phyloP scores from a whole-genome alignment of 192 early-diverging fungal species.

The Coemansia sp. region DNA sequence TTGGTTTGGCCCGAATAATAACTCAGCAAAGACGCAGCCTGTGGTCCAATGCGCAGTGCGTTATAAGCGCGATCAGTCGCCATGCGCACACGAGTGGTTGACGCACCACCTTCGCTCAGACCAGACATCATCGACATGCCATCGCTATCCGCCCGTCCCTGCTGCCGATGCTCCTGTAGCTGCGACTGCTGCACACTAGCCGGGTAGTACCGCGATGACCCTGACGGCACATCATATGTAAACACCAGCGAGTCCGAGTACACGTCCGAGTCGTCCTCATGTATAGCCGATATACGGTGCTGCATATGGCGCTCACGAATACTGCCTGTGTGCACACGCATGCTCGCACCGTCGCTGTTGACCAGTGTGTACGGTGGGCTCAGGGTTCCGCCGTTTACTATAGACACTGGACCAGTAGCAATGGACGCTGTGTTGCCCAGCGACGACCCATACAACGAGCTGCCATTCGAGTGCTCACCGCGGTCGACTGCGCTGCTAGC shows the following conservation, averaged over 20 bases:
- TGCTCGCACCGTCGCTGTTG: conserved; percentile 49
- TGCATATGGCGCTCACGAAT: conserved; percentile 50
- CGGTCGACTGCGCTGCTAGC: not conserved
- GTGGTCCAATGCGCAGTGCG: conserved; percentile 32
- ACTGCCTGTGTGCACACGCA: conserved; percentile 51
- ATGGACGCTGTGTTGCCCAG: not conserved
- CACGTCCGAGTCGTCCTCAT: conserved; percentile 41
- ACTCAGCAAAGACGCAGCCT: conserved; percentile 19
- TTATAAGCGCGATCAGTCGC: conserved; percentile 46
- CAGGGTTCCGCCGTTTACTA: conserved; percentile 13
- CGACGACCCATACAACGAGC: not conserved
- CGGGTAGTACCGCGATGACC: conserved; percentile 14
- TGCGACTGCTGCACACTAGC: conserved; percentile 2
- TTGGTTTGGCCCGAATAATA: conserved; percentile 13
- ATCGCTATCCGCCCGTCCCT: conserved; percentile 21
- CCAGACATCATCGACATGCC: conserved; percentile 38
- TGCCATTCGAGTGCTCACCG: not conserved
- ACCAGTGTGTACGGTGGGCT: conserved; percentile 49
- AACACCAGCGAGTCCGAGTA: conserved; percentile 34
- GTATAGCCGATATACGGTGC: conserved; percentile 31
- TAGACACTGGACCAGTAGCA: not conserved
- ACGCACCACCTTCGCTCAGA: conserved; percentile 44
- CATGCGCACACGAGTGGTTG: conserved; percentile 45
- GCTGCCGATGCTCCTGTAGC: not conserved
- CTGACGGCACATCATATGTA: conserved; percentile 8